These are phyloP conservation scores for Hypseocharis bilobata DNA, from an alignment of 441 rosid genomes.

Conservation along the genomic window DNA sequence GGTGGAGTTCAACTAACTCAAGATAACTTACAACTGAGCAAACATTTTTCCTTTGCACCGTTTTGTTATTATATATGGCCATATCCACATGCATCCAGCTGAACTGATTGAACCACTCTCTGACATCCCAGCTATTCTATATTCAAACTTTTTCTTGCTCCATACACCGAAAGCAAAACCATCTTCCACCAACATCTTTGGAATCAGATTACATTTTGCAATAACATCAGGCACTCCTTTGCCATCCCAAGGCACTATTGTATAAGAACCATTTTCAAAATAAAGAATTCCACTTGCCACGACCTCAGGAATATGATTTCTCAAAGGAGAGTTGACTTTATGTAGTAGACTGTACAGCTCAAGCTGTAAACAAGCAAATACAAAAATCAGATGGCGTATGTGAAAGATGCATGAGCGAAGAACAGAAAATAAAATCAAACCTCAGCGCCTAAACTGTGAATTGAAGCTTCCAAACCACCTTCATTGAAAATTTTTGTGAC, in stretches of 20 bases:
- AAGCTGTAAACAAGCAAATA: conserved; percentile 47
- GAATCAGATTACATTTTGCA: conserved; percentile 36
- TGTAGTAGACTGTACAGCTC: conserved; percentile 57
- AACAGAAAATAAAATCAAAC: conserved; percentile 27
- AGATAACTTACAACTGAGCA: conserved; percentile 65
- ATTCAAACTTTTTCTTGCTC: conserved; percentile 63
- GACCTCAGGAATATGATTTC: conserved; percentile 61
- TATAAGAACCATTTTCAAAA: conserved; percentile 54
- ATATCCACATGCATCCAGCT: conserved; percentile 38
- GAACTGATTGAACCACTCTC: conserved; percentile 29
- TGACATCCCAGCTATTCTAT: conserved; percentile 41
- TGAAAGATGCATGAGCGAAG: conserved; percentile 8
- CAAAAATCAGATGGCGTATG: conserved; percentile 17
- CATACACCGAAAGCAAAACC: conserved; percentile 71
- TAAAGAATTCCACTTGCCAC: conserved; percentile 70
- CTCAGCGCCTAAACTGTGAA: conserved; percentile 87
- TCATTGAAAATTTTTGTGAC: conserved; percentile 77
- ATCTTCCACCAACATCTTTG: conserved; percentile 30
- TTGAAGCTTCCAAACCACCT: conserved; percentile 70
- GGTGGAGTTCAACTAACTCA: conserved; percentile 10
- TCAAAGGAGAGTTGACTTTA: conserved; percentile 49
- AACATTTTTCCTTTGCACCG: conserved; percentile 86
- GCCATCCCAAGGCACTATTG: conserved; percentile 77
- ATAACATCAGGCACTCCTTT: conserved; percentile 63
- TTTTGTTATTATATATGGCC: conserved; percentile 81